Base-by-base conservation (phyloP, 352 stramenopile species). In the Phytophthora cactorum region DNA sequence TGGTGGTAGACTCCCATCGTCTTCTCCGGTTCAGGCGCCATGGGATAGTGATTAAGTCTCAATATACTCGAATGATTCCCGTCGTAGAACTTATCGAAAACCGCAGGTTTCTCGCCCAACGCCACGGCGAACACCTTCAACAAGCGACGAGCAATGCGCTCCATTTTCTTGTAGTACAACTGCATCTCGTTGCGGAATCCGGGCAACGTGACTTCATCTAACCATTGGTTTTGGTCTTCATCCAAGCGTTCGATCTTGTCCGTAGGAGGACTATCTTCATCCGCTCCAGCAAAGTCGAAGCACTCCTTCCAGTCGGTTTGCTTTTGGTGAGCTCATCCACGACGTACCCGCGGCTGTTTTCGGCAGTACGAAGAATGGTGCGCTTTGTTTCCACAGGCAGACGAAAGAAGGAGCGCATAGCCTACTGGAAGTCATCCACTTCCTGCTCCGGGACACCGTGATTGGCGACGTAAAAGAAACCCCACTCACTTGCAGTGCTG, bases 261-360 rank as follows among this genome's bases (percentile, higher is more conserved):
- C 22, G 22, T 17, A 6, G 84, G 70, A 1, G 72, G 46, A 2
- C 60, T 68, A 31, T 88, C 77, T 12, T 88, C 77, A 8, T 81
- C 66, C 0, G 17, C 70, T 1, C 78, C 78, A n/a, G 70, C 66
- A 47, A 82, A 81, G 79, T 98, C 93, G 14, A 97, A 77, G 10
- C 69, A 77, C 68, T 98, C 85, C 54, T 98, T 98, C 90, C 90
- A 97, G 75, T 98, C 95, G 27, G 73, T 56, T 87, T 93, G 72
- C 96, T 91, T 78, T 98, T 98, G 45, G 95, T 98, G 32, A 98
- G 75, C 68, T 98, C 95, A 63, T 96, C 84, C 65, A 98, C 91
- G 76, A 97, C 98, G 71, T 91, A 98, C 12, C 95, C 95, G 53
- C 91, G 80, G 39, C 90, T 80, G 81, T 98, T 98, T 25, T 66